These are phyloP conservation scores for Reutealis trisperma DNA, from an alignment of 345 rosid genomes.

Conservation along the genomic window DNA sequence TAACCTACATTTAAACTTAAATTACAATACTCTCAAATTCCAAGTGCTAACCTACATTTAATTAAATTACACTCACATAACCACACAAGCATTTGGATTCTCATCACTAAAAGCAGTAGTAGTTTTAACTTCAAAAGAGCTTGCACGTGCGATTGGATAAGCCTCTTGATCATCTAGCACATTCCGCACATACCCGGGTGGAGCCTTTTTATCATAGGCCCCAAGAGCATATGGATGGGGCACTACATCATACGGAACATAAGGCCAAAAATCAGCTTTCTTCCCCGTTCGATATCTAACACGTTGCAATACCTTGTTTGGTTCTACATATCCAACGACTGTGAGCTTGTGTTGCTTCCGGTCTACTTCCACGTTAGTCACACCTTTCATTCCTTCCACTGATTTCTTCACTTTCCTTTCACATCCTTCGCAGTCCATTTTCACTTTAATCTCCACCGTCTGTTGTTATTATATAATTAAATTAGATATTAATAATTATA, in stretches of 20 bases:
- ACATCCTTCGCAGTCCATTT: constrained; percentile 35
- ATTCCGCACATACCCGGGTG: constrained; percentile 34
- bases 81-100: constrained; percentile 34
- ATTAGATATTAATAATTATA: no score
- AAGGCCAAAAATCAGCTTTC: constrained; percentile 35
- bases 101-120: constrained; percentile 34
- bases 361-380: constrained; percentile 20
- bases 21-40: no score
- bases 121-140: constrained; percentile 26
- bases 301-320: constrained; percentile 28
- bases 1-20: no score
- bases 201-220: constrained; percentile 32
- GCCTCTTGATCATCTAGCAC: constrained; percentile 18
- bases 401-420: constrained; percentile 25
- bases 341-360: constrained; percentile 30
- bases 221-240: constrained; percentile 29
- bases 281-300: constrained; percentile 32
- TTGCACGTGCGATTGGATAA: constrained; percentile 25
- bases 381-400: constrained; percentile 32
- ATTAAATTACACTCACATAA: constrained; percentile 12
- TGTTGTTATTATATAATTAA: background rate
- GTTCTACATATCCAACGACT: constrained; percentile 26
- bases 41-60: no score
- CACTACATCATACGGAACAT: constrained; percentile 29
- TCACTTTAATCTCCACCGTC: constrained; percentile 35